These are phyloP conservation scores for Rhypophila decipiens DNA, from an alignment of 495 filamentous ascomycete species.

Conservation along the genomic window DNA sequence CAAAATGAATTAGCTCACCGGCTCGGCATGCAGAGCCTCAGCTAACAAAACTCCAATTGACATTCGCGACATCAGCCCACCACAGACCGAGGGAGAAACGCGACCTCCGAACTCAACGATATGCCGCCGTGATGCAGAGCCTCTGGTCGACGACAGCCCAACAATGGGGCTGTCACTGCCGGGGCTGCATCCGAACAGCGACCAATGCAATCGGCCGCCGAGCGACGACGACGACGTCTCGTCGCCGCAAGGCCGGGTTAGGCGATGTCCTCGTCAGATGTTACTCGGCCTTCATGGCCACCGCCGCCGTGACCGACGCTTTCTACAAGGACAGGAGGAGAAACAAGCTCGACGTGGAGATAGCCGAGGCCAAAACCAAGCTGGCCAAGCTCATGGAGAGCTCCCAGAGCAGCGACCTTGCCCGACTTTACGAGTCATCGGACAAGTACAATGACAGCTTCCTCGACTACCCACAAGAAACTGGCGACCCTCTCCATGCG, in stretches of 20 bases:
- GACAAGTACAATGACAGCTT: slow-evolving; percentile 1
- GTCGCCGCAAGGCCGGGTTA: slow-evolving; percentile 45
- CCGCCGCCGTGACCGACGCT: slow-evolving; percentile 62
- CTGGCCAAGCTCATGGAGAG: slow-evolving; percentile 11
- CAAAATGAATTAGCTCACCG: too few relatives aligned
- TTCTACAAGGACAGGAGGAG: slow-evolving; percentile 54
- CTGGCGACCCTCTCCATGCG: background rate
- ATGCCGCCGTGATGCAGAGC: slow-evolving; percentile 55
- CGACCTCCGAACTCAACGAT: slow-evolving; percentile 12
- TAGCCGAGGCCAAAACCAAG: slow-evolving; percentile 37
- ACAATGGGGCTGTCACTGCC: slow-evolving; percentile 58
- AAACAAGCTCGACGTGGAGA: slow-evolving; percentile 54
- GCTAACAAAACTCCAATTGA: too few relatives aligned
- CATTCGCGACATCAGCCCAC: slow-evolving; percentile 5
- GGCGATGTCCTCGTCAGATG: slow-evolving; percentile 62
- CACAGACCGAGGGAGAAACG: too few relatives aligned
- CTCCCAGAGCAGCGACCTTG: slow-evolving; percentile 16
- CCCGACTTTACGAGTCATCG: slow-evolving; percentile 2
- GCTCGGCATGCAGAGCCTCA: too few relatives aligned
- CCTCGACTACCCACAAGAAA: background rate
- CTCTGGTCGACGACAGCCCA: slow-evolving; percentile 64
- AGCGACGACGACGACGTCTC: slow-evolving; percentile 15
- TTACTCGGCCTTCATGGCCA: slow-evolving; percentile 66
- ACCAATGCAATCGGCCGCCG: slow-evolving; percentile 29
- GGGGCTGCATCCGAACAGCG: slow-evolving; percentile 53